Evolutionary conservation across 2,329 filamentous ascomycete genomes (phyloP).

Genomic region (Cryphonectria naterciae): DNA sequence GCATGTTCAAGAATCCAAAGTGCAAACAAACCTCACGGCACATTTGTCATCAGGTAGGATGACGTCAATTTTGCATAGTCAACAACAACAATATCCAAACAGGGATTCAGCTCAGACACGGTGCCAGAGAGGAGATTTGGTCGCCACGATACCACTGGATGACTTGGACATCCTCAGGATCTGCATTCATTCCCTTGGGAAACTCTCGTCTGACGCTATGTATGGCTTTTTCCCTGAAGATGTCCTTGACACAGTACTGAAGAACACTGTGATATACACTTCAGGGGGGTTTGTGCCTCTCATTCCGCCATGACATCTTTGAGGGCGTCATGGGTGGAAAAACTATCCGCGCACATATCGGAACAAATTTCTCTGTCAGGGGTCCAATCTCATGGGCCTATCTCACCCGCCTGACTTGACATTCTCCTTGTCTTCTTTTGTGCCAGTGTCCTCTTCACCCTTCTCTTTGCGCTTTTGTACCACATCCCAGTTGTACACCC

Average conservation of each 20-base stretch:
- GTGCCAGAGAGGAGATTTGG: neutral
- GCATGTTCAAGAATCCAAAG: neutral
- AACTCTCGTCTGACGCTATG: neutral
- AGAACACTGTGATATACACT: neutral
- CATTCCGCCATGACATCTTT: constrained; percentile 5
- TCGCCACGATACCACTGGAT: neutral
- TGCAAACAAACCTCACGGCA: neutral
- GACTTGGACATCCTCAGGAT: neutral
- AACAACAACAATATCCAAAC: neutral
- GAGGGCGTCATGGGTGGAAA: neutral
- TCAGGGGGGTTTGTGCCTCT: neutral
- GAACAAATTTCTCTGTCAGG: constrained; percentile 14
- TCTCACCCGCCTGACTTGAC: constrained; percentile 36
- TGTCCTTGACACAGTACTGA: neutral
- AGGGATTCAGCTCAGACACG: neutral
- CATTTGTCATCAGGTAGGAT: neutral
- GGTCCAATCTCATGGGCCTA: neutral
- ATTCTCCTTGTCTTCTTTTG: constrained; percentile 46
- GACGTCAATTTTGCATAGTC: constrained; percentile 10
- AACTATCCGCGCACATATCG: constrained; percentile 4
- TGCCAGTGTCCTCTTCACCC: constrained; percentile 59
- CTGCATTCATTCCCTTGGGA: neutral
- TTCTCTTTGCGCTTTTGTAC: constrained; percentile 94
- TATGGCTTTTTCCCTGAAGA: neutral
- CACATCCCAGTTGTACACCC: constrained; percentile 99